These are phyloP conservation scores for Epichloe baconii DNA, from an alignment of 2,329 filamentous ascomycete genomes.

Conservation along the genomic window DNA sequence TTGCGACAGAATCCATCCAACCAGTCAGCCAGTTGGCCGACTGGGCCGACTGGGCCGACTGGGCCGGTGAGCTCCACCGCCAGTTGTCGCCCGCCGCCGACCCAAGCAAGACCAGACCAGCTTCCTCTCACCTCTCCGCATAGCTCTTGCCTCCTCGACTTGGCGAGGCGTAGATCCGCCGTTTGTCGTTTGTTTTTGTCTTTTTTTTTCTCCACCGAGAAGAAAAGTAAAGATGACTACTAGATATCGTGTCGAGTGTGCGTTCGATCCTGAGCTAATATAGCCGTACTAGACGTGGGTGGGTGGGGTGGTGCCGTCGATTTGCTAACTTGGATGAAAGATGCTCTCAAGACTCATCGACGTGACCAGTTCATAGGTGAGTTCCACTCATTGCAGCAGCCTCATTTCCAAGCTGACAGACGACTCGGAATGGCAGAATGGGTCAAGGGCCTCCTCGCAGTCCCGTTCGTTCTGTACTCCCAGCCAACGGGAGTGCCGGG, in stretches of 20 bases:
- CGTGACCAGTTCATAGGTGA: slow-evolving; percentile 77
- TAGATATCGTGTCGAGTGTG: slow-evolving; percentile 62
- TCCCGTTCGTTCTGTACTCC: slow-evolving; percentile 92
- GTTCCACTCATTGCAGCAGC: slow-evolving; percentile 5
- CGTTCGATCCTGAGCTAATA: slow-evolving; percentile 17
- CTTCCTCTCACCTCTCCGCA: too few species aligned
- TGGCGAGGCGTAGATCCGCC: too few species aligned
- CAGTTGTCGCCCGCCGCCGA: too few species aligned
- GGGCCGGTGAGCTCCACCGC: too few species aligned
- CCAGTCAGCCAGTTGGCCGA: too few species aligned
- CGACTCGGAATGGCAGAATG: slow-evolving; percentile 50
- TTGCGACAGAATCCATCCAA: too few species aligned
- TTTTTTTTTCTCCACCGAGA: neutral
- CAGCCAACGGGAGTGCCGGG: slow-evolving; percentile 84
- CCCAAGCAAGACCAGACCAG: too few species aligned
- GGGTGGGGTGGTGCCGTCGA: too few species aligned
- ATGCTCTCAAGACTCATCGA: slow-evolving; percentile 68
- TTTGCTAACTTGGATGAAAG: slow-evolving; percentile 18
- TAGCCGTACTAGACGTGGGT: too few species aligned
- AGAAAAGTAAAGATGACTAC: slow-evolving; percentile 37
- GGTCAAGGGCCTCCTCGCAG: slow-evolving; percentile 89
- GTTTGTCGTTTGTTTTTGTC: too few species aligned
- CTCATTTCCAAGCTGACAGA: neutral
- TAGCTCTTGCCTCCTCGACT: too few species aligned
- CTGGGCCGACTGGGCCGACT: too few species aligned